Base-by-base conservation (phyloP, 2,329 filamentous ascomycete genomes). In the Tolypocladium tundrense region DNA sequence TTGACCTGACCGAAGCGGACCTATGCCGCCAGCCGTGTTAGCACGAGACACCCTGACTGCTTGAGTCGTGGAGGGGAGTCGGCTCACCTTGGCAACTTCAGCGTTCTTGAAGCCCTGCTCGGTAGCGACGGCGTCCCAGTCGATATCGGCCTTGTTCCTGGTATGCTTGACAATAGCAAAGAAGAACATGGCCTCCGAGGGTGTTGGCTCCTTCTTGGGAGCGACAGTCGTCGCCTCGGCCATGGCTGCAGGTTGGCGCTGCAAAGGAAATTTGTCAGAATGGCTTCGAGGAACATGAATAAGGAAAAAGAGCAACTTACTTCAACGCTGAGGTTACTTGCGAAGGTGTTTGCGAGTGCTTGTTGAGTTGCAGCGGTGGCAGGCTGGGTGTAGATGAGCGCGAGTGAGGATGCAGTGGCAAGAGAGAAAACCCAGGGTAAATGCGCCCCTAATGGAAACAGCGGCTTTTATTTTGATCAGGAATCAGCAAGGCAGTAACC, bases 1-100 rank as follows among this genome's bases (percentile, higher is more conserved):
- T 77, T 80, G 60, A 82, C 74, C 59, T 82, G 78, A 4, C 76
- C 72, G 58, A 77, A 82, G 52, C 79, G 77, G 43, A 75, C 72
- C 71, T 77, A 58, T 43, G 40, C 1, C 41, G 7, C 19, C 37
- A 11, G 42, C 31, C 13, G 45, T 31, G 33, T 59, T 5, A 33
- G 14, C 31, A 52, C 21, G 48, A 21, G 48, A 8, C 13, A 5
- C 2, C 9, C 27, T 21, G 31, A 35, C 31, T 1, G 4, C 4
- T 21, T 21, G 31, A 21, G 31, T 37, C 19, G 31, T 9, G 16
- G 31, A 11, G 6, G 2, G 19, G 16, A 2, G 31, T n/a, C 6
- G 19, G 19, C 59, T 37, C 60, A 77, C 77, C 66, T 74, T 76
- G 58, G 79, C 79, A 3, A 75, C 73, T 10, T 70, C 68, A 0